Evolutionary conservation across 75 land plant species (phyloP).

Genomic region (Cryptomeria japonica): DNA sequence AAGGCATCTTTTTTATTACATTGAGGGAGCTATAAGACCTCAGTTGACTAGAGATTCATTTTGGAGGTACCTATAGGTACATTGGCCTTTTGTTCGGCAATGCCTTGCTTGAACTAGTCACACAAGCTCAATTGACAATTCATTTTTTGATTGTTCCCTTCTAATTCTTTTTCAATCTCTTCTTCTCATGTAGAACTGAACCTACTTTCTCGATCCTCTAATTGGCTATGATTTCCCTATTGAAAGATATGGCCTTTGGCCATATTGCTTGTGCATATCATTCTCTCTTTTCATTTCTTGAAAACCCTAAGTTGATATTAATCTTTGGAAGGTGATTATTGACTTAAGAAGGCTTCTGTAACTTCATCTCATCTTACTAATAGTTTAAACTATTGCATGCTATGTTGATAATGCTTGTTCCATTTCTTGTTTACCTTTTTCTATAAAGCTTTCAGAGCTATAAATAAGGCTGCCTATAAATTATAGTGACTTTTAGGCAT

Average conservation of each 20-base stretch:
- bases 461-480: not conserved
- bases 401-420: slow-evolving; percentile 2
- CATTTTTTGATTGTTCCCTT: too few relatives aligned
- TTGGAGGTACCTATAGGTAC: too few relatives aligned
- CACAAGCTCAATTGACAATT: too few relatives aligned
- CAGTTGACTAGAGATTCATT: too few relatives aligned
- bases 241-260: not conserved
- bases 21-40: too few relatives aligned
- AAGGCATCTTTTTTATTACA: too few relatives aligned
- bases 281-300: not conserved
- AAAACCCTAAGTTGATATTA: not conserved
- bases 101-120: too few relatives aligned
- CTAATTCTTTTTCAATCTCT: too few relatives aligned
- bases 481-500: not conserved
- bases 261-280: not conserved
- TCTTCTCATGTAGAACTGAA: too few relatives aligned
- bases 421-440: not conserved
- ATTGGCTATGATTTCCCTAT: not conserved
- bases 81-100: too few relatives aligned
- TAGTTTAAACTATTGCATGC: not conserved
- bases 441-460: not conserved
- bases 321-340: not conserved
- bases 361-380: not conserved
- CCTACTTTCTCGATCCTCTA: not conserved
- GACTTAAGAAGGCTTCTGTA: not conserved